phyloP scores from a whole-genome alignment of 169 alveolate genomes.

The Plasmodium vivax region DNA sequence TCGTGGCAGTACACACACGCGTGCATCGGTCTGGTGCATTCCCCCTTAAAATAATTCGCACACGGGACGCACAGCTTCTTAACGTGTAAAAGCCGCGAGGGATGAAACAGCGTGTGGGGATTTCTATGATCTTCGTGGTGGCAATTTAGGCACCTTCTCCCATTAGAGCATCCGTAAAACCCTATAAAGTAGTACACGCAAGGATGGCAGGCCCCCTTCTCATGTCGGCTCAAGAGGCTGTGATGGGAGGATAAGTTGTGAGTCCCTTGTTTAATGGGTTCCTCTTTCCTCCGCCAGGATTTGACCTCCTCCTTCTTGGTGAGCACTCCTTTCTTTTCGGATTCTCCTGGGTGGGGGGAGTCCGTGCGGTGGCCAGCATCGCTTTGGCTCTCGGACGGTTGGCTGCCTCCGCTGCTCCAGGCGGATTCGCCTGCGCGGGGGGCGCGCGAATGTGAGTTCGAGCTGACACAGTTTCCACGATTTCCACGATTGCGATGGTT shows the following conservation, averaged over 20 bases:
- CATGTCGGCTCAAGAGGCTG: conserved; percentile 5
- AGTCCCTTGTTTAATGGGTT: background rate
- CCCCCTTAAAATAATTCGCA: conserved; percentile 7
- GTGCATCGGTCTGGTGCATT: conserved; percentile 21
- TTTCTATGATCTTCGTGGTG: conserved; percentile 46
- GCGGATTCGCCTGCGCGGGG: background rate
- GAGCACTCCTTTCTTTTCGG: background rate
- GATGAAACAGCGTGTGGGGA: conserved; percentile 13
- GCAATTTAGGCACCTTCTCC: conserved; percentile 15
- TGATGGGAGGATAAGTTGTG: background rate
- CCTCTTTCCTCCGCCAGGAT: background rate
- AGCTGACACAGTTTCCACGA: background rate
- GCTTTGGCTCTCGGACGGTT: background rate
- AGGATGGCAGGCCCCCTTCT: conserved; percentile 26
- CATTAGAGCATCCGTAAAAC: conserved; percentile 11
- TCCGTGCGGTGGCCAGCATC: background rate
- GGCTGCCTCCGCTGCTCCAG: background rate
- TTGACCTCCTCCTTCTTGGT: background rate
- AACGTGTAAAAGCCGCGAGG: conserved; percentile 8
- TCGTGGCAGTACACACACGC: conserved; percentile 21
- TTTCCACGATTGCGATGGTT: background rate
- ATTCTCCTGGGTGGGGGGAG: background rate
- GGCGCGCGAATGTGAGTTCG: background rate
- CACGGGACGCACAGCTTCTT: conserved; percentile 18
- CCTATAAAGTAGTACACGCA: conserved; percentile 26